phyloP scores from a whole-genome alignment of 352 stramenopile genomes.

The Aphanomyces stellatus region DNA sequence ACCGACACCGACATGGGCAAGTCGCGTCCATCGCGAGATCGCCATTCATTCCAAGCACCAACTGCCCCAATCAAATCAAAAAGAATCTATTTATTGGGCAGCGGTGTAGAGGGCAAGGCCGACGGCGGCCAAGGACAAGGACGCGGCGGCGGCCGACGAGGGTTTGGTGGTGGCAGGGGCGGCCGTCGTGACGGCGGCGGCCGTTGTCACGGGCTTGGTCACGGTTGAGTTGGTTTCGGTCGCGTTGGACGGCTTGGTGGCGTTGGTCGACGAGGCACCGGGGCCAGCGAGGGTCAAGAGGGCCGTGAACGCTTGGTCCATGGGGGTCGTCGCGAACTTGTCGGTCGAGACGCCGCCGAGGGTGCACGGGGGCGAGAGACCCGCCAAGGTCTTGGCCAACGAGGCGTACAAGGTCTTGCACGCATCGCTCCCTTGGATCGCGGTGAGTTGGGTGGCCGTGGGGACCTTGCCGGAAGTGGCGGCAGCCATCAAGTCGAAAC shows the following conservation, averaged over 20 bases:
- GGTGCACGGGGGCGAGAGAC: not conserved
- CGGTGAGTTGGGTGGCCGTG: not conserved
- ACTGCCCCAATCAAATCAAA: no score
- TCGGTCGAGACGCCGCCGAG: not conserved
- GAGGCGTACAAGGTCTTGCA: slow-evolving; percentile 1
- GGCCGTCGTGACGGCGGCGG: not conserved
- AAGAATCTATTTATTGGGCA: not conserved
- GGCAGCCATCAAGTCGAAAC: not conserved
- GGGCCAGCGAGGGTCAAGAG: not conserved
- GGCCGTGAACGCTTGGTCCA: not conserved
- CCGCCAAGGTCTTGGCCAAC: not conserved
- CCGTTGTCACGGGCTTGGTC: not conserved
- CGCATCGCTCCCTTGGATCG: not conserved
- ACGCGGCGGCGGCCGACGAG: not conserved
- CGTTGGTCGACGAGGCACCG: not conserved
- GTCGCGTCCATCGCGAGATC: no score
- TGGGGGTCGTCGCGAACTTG: not conserved
- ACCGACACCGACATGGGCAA: no score
- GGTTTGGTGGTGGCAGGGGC: not conserved
- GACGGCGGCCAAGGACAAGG: slow-evolving; percentile 5
- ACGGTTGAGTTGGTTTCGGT: not conserved
- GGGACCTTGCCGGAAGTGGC: not conserved
- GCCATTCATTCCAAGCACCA: no score
- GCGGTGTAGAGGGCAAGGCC: not conserved
- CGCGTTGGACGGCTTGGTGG: not conserved